These are phyloP conservation scores for Heterobasidion occidentale DNA, from an alignment of 1,284 basidiomycete species.

Conservation along the genomic window DNA sequence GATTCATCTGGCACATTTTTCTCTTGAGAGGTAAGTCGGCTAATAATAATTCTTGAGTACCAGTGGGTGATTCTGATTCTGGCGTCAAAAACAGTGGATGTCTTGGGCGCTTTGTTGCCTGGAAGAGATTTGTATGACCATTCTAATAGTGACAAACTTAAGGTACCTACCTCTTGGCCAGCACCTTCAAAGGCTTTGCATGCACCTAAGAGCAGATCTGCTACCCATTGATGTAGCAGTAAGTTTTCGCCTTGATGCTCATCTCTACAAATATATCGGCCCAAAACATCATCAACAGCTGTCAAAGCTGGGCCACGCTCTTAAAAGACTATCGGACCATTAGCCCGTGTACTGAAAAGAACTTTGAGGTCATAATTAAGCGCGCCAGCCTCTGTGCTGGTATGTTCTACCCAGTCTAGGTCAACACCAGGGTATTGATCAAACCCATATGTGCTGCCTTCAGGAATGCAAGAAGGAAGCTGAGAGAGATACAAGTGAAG, in stretches of 20 bases:
- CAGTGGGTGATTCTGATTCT: no score
- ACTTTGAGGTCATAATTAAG: not conserved
- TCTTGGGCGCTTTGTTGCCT: no score
- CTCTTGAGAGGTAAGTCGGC: no score
- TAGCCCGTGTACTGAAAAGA: not conserved
- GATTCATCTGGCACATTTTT: no score
- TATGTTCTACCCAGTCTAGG: not conserved
- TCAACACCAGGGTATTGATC: not conserved
- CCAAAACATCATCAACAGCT: not conserved
- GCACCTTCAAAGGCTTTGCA: not conserved
- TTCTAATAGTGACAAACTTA: not conserved
- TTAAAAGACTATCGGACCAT: not conserved
- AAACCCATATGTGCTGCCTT: not conserved
- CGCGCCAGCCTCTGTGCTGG: not conserved
- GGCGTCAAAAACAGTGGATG: no score
- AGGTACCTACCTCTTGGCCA: not conserved
- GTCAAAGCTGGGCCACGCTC: not conserved
- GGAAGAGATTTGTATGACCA: no score
- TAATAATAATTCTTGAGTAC: no score
- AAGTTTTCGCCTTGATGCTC: not conserved
- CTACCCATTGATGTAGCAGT: not conserved
- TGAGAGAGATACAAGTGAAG: no score
- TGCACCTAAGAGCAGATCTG: not conserved
- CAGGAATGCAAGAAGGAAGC: not conserved
- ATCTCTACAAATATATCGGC: not conserved